phyloP scores from a whole-genome alignment of 306 rosid genomes.

The Betula pendula region DNA sequence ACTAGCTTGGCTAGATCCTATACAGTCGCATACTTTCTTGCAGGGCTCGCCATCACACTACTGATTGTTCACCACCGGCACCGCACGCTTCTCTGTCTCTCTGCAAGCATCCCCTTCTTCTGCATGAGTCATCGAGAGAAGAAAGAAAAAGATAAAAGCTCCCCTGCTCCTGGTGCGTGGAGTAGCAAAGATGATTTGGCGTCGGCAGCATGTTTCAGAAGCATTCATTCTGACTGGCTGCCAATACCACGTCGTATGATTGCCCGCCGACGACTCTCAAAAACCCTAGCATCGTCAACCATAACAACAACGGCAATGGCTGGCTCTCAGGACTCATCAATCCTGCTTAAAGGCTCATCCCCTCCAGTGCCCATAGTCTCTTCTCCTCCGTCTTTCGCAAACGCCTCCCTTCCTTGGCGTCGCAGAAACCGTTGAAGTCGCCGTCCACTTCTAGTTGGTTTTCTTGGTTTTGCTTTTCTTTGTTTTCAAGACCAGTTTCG shows the following conservation, averaged over 20 bases:
- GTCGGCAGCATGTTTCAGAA: conserved; percentile 85
- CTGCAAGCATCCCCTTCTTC: no score
- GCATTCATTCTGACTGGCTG: conserved; percentile 50
- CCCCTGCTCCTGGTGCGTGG: no score
- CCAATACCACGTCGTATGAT: conserved; percentile 80
- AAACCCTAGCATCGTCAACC: conserved; percentile 38
- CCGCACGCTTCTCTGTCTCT: no score
- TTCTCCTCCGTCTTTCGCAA: conserved; percentile 75
- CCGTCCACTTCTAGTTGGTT: conserved; percentile 35
- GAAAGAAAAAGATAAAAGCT: no score
- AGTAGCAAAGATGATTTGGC: no score
- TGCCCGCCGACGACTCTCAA: conserved; percentile 60
- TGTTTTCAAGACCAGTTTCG: not conserved
- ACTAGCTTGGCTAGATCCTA: no score
- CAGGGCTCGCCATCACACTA: no score
- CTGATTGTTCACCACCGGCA: no score
- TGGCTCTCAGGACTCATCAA: conserved; percentile 87
- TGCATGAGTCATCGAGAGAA: no score
- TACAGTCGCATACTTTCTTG: no score
- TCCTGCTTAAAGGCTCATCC: conserved; percentile 84
- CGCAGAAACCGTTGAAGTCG: conserved; percentile 23
- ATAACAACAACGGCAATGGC: conserved; percentile 29
- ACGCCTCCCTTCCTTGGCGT: conserved; percentile 67
- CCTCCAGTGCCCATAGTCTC: conserved; percentile 57
- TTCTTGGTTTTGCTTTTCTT: conserved; percentile 4